Conservation (phyloP, 179 eudicot species). For the Carnegiea gigantea region DNA sequence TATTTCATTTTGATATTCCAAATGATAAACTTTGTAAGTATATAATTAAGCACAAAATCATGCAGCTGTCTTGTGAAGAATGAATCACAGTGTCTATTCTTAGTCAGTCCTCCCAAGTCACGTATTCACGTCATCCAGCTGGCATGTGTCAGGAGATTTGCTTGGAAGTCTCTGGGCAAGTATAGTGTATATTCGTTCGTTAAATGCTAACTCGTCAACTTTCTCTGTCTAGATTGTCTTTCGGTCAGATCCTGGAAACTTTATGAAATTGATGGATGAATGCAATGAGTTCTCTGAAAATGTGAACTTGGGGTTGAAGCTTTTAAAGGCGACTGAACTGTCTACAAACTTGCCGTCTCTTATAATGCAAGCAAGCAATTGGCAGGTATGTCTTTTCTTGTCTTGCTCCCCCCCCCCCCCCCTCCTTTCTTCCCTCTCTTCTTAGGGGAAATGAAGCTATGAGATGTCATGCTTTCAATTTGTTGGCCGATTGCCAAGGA, state of each 20-base stretch:
- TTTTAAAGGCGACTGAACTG: slow-evolving; percentile 32
- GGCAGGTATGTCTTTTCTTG: slow-evolving; percentile 64
- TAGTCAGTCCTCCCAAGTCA: neutral
- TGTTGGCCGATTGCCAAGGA: too few species aligned
- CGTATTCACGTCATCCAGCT: neutral
- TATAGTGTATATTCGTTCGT: neutral
- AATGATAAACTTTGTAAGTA: too few species aligned
- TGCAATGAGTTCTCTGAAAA: slow-evolving; percentile 61
- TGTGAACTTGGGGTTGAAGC: slow-evolving; percentile 39
- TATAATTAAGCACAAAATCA: neutral
- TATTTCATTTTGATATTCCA: neutral
- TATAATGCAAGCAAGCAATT: slow-evolving; percentile 49
- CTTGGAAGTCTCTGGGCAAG: neutral
- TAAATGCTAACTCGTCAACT: slow-evolving; percentile 15
- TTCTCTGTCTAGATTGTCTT: slow-evolving; percentile 56
- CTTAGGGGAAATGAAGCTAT: neutral
- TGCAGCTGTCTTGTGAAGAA: too few species aligned
- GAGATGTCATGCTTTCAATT: neutral
- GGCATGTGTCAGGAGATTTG: neutral
- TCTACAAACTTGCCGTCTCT: slow-evolving; percentile 36
- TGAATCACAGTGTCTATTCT: neutral
- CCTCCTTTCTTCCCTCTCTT: neutral
- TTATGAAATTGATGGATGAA: slow-evolving; percentile 60
- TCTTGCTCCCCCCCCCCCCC: neutral
- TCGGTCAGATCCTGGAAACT: slow-evolving; percentile 73